Evolutionary conservation across 73 alveolate species (phyloP).

Genomic region (Breviolum minutum): DNA sequence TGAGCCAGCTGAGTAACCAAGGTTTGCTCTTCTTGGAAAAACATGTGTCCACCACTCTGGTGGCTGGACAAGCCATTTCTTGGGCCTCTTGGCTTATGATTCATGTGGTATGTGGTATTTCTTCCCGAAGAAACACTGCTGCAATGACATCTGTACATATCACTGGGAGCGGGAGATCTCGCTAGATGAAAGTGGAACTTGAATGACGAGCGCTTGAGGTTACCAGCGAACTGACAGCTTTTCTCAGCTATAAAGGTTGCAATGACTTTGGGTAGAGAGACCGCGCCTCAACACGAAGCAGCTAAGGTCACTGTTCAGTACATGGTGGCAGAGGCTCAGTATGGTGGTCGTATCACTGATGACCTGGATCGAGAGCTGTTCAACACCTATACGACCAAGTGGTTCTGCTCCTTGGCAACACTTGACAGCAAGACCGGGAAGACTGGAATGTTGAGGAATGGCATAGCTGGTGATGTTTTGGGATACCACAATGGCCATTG

Average conservation of each 20-base stretch:
- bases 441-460: too few relatives aligned
- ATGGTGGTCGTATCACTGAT: constrained; percentile 99
- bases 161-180: too few relatives aligned
- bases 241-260: neutral
- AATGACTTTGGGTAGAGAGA: neutral
- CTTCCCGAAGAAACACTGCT: too few relatives aligned
- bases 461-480: too few relatives aligned
- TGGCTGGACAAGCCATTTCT: constrained; percentile 97
- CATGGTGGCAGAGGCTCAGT: constrained; percentile 99
- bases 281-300: neutral
- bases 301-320: constrained; percentile 99
- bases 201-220: too few relatives aligned
- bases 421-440: neutral
- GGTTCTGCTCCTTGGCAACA: constrained; percentile 72
- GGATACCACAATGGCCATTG: too few relatives aligned
- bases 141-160: neutral
- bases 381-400: constrained; percentile 95
- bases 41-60: constrained; percentile 98
- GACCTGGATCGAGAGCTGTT: constrained; percentile 97
- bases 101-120: too few relatives aligned
- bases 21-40: constrained; percentile 98
- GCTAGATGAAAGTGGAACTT: too few relatives aligned
- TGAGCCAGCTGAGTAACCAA: neutral
- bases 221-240: neutral
- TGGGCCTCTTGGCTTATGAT: constrained; percentile 71